Percentiles rank a stretch among this genome's conserved stretches.
Conservation (phyloP, 805 yeast species). For the Candida qinlingensis region DNA sequence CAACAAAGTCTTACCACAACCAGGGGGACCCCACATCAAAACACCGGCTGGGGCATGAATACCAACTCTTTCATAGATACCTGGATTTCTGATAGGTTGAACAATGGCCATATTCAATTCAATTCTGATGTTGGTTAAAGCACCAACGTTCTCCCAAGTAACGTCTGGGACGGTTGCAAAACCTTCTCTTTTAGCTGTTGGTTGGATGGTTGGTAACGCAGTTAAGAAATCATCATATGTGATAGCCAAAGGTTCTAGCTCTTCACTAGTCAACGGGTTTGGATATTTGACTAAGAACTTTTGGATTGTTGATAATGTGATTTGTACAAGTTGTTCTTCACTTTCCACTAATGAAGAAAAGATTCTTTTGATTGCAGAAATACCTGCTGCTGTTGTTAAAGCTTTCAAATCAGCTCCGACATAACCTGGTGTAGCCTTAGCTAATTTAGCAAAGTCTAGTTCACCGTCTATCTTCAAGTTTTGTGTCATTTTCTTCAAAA, state of each 20-base stretch:
- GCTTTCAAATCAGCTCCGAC: slow-evolving; percentile 98
- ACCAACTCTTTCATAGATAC: slow-evolving; percentile 83
- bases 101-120: slow-evolving; percentile 97
- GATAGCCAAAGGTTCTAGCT: slow-evolving; percentile 71
- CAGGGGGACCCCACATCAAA: slow-evolving; percentile 98
- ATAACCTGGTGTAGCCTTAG: slow-evolving; percentile 93
- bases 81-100: slow-evolving; percentile 92
- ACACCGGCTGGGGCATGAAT: slow-evolving; percentile 97
- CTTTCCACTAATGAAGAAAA: slow-evolving; percentile 47
- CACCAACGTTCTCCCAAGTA: slow-evolving; percentile 94
- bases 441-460: slow-evolving; percentile 66
- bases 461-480: slow-evolving; percentile 61
- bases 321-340: slow-evolving; percentile 23
- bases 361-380: slow-evolving; percentile 87
- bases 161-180: slow-evolving; percentile 98
- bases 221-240: slow-evolving; percentile 72
- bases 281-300: slow-evolving; percentile 72
- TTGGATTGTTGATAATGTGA: slow-evolving; percentile 59
- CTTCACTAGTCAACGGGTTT: slow-evolving; percentile 67
- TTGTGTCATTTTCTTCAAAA: slow-evolving; percentile 67
- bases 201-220: slow-evolving; percentile 91
- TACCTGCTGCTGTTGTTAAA: slow-evolving; percentile 91
- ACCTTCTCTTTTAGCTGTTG: slow-evolving; percentile 97
- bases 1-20: slow-evolving; percentile 93
- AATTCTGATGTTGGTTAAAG: slow-evolving; percentile 69